These are phyloP conservation scores for Flueggea neowawraea DNA, from an alignment of 441 rosid species.

Conservation along the genomic window DNA sequence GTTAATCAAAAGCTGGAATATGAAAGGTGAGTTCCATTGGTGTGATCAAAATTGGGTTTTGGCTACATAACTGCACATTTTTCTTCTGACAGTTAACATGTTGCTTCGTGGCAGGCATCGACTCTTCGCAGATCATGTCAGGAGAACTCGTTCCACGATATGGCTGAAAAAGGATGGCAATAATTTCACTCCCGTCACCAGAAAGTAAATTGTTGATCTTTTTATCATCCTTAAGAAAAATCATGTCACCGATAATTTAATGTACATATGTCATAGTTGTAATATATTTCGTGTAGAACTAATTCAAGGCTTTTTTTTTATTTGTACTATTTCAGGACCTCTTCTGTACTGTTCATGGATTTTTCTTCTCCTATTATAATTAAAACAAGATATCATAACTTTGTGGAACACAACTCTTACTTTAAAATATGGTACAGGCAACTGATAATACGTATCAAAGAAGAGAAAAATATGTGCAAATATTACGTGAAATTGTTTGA, in stretches of 20 bases:
- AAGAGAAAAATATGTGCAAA: too few relatives aligned
- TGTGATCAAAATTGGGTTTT: not conserved
- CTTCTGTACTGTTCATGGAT: too few relatives aligned
- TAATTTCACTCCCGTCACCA: slow-evolving; percentile 27
- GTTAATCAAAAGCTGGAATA: slow-evolving; percentile 76
- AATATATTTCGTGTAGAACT: not conserved
- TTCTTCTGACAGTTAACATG: slow-evolving; percentile 3
- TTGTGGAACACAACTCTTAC: too few relatives aligned
- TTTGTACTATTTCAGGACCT: not conserved
- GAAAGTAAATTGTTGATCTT: slow-evolving; percentile 15
- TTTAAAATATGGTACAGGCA: too few relatives aligned
- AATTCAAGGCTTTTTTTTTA: not conserved
- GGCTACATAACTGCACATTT: not conserved
- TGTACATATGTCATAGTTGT: not conserved
- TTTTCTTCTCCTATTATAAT: too few relatives aligned
- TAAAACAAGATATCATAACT: too few relatives aligned
- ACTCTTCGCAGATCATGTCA: slow-evolving; percentile 70
- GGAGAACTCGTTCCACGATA: slow-evolving; percentile 62
- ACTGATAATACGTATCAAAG: too few relatives aligned
- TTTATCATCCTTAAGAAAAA: not conserved
- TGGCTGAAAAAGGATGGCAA: slow-evolving; percentile 42
- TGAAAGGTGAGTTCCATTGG: slow-evolving; percentile 46
- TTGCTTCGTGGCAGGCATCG: slow-evolving; percentile 53
- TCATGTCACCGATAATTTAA: not conserved
- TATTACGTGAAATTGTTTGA: too few relatives aligned